These are phyloP conservation scores for Lolium perenne DNA, from an alignment of 176 grass and related monocot genomes.

Conservation along the genomic window DNA sequence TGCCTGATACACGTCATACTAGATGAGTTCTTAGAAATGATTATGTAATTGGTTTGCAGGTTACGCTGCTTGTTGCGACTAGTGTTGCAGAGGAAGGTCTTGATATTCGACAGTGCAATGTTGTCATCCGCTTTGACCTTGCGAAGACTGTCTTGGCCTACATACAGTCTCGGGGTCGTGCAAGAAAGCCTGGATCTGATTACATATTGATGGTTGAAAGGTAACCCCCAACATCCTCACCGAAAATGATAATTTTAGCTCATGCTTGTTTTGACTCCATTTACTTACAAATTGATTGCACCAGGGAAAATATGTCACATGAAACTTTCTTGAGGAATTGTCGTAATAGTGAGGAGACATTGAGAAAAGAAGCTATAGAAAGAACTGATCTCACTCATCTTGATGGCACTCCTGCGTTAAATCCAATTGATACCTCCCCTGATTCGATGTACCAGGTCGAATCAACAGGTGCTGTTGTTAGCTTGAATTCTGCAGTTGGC, in stretches of 20 bases:
- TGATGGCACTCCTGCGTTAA: slow-evolving; percentile 65
- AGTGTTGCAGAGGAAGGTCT: slow-evolving; percentile 99
- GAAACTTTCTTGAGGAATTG: slow-evolving; percentile 91
- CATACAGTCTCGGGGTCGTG: slow-evolving; percentile 94
- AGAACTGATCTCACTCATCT: slow-evolving; percentile 99
- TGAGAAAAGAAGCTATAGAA: slow-evolving; percentile 99
- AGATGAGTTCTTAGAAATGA: slow-evolving; percentile 3
- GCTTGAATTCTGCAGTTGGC: slow-evolving; percentile 98
- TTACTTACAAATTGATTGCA: slow-evolving; percentile 45
- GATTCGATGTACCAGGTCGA: slow-evolving; percentile 89
- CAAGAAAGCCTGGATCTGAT: slow-evolving; percentile 98
- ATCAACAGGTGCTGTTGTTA: slow-evolving; percentile 97
- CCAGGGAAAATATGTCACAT: slow-evolving; percentile 85
- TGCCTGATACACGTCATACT: neutral
- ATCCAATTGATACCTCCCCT: slow-evolving; percentile 59
- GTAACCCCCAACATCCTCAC: slow-evolving; percentile 46
- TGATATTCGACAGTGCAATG: slow-evolving; percentile 99
- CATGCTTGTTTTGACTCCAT: slow-evolving; percentile 9
- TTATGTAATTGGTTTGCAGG: slow-evolving; percentile 58
- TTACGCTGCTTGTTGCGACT: slow-evolving; percentile 95
- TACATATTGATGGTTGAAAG: slow-evolving; percentile 99
- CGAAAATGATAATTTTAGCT: slow-evolving; percentile 1
- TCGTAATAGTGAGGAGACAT: slow-evolving; percentile 95
- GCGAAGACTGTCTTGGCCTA: slow-evolving; percentile 99
- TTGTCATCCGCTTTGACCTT: slow-evolving; percentile 99